Percentiles rank a stretch among this genome's conserved stretches.
Conservation (phyloP, 1,139 yeast species). For the Saccharomyces uvarum region DNA sequence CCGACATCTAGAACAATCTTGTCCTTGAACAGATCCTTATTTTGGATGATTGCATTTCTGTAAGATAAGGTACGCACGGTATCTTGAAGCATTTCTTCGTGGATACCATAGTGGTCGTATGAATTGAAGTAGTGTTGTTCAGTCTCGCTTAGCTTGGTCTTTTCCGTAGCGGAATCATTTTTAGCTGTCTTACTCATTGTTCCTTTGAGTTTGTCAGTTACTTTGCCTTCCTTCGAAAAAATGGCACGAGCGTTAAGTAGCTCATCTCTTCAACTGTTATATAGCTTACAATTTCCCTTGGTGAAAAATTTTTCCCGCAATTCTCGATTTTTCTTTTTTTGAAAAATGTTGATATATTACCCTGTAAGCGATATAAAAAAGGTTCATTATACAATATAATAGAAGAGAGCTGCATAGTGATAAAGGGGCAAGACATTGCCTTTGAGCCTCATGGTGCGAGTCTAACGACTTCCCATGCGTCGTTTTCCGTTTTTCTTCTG, state of each 20-base stretch:
- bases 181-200: conserved; percentile 22
- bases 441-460: conserved; percentile 55
- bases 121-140: conserved; percentile 93
- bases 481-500: conserved; percentile 45
- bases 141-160: conserved; percentile 46
- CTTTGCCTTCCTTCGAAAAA: background rate
- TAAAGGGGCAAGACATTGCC: background rate
- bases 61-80: conserved; percentile 86
- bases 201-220: background rate
- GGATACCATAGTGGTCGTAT: conserved; percentile 95
- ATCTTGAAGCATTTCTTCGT: conserved; percentile 97
- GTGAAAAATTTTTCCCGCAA: conserved; percentile 1
- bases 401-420: background rate
- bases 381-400: background rate
- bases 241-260: background rate
- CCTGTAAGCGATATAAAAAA: background rate
- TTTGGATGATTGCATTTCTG: conserved; percentile 86
- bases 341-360: background rate
- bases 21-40: conserved; percentile 81
- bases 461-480: conserved; percentile 57
- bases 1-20: conserved; percentile 97
- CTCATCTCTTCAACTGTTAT: background rate
- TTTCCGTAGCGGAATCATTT: conserved; percentile 35
- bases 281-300: background rate
- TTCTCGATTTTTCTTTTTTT: background rate